Evolutionary conservation across 148 eudicot genomes (phyloP).

Genomic region (Dianthus caryophyllus): DNA sequence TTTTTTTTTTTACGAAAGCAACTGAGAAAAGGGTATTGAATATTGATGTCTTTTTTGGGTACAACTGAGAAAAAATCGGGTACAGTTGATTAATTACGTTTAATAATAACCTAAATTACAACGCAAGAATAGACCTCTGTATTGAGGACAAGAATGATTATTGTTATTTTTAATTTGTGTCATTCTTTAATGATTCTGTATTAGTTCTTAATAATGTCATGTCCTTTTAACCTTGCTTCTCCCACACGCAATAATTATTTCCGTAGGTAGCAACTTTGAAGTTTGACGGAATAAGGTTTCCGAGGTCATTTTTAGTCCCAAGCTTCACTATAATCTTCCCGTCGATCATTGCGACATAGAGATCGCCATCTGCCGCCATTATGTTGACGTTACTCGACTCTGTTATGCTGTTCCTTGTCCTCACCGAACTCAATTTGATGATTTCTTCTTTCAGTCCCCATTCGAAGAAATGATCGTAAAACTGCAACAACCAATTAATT

Average conservation of each 20-base stretch:
- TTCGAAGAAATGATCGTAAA: conserved; percentile 24
- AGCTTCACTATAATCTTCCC: conserved; percentile 21
- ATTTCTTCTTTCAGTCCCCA: conserved; percentile 25
- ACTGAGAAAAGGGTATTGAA: too few species aligned
- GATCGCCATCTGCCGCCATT: conserved; percentile 15
- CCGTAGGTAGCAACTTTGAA: conserved; percentile 18
- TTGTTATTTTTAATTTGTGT: not conserved
- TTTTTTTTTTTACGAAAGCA: too few species aligned
- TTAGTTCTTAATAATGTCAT: too few species aligned
- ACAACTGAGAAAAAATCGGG: too few species aligned
- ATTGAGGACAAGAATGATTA: conserved; percentile 11
- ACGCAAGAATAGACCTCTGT: not conserved
- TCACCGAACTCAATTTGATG: not conserved
- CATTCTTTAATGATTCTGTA: too few species aligned
- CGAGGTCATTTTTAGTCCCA: conserved; percentile 18
- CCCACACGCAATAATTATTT: conserved; percentile 20
- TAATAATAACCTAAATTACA: not conserved
- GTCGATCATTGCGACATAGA: conserved; percentile 16
- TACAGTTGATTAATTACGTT: too few species aligned
- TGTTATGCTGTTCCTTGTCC: conserved; percentile 16
- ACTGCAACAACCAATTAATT: not conserved
- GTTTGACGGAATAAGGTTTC: conserved; percentile 21
- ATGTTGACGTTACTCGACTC: conserved; percentile 22
- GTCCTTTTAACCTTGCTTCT: conserved; percentile 21
- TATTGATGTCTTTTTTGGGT: too few species aligned